Evolutionary conservation across 305 asterid genomes (phyloP), one percentile per base, ranked within the genome.

Genomic region (Fraxinus greggii): DNA sequence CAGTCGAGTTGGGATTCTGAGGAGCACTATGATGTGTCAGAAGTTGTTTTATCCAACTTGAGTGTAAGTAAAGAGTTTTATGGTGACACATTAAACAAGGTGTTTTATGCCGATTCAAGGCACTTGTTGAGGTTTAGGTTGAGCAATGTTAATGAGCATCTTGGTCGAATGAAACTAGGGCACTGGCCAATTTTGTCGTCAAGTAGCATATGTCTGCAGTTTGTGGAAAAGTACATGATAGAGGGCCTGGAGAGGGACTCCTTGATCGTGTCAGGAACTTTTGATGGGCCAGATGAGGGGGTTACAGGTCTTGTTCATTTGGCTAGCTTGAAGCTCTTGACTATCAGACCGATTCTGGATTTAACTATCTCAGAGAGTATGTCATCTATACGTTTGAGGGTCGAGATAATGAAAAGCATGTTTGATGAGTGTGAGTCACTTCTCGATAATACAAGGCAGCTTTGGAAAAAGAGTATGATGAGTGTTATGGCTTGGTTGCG

Each of bases 381-480:
- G 87, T 45, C 84, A 75, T 92, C 98, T 38, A n/a, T 94, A 45
- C 45, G 90, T 80, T 56, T 94, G 85, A 92, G 98, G 87, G 96
- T 96, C 38, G 97, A 90, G 87, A 89, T 96, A 89, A 76, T 92
- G 78, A 81, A 80, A 82, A 80, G 86, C 38, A 82, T 87, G 12
- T 93, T 96, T 88, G 89, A 89, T 84, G 93, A 90, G 81, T 93
- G 97, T 36, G 93, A 87, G 79, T 90, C 98, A 13, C 93, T 96
- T 80, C 91, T 92, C 74, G 97, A 94, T 84, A 89, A 86, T 82
- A 83, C 94, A 0, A 90, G 97, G 89, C 92, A 89, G 81, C 85
- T 89, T 21, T 96, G 99, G 99, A 96, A 93, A 83, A 94, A 83
- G 89, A 96, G 98, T 87, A 91, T 96, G 98, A 88, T 90, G 90